Percentiles rank a stretch among this genome's conserved stretches.
Evolutionary conservation across 2,329 filamentous ascomycete genomes (phyloP).

Genomic region (Fusarium hainanense): DNA sequence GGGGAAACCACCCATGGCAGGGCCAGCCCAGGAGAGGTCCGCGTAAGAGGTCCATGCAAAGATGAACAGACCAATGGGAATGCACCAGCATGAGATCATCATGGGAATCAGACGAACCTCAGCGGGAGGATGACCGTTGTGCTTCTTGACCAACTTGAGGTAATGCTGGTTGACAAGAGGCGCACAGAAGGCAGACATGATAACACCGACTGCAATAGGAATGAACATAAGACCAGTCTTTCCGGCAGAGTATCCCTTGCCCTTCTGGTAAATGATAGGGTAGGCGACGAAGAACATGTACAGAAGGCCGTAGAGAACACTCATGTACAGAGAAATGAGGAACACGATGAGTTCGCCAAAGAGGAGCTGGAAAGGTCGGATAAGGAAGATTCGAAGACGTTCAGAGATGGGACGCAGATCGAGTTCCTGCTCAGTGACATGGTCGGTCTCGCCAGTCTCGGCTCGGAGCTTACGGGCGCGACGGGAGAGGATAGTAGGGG

Average conservation of each 20-base stretch:
- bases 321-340: conserved; percentile 87
- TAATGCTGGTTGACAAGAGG: conserved; percentile 87
- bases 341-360: conserved; percentile 88
- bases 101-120: conserved; percentile 85
- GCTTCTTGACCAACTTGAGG: conserved; percentile 68
- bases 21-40: conserved; percentile 75
- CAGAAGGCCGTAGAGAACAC: conserved; percentile 77
- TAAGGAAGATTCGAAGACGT: conserved; percentile 77
- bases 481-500: conserved; percentile 77
- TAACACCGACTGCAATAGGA: conserved; percentile 79
- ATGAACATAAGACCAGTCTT: conserved; percentile 89
- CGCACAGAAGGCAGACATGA: conserved; percentile 73
- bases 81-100: conserved; percentile 81
- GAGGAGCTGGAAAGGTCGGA: conserved; percentile 86
- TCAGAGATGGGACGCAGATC: conserved; percentile 76
- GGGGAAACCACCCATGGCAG: conserved; percentile 75
- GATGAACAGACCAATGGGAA: conserved; percentile 68
- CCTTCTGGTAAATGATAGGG: conserved; percentile 78
- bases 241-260: conserved; percentile 80
- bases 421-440: conserved; percentile 84
- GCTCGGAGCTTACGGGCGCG: conserved; percentile 79
- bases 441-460: conserved; percentile 71
- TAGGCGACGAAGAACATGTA: conserved; percentile 83
- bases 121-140: conserved; percentile 79
- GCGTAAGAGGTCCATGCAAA: conserved; percentile 74